Evolutionary conservation across 2,329 filamentous ascomycete genomes (phyloP).

Genomic region (Botrytis elliptica): DNA sequence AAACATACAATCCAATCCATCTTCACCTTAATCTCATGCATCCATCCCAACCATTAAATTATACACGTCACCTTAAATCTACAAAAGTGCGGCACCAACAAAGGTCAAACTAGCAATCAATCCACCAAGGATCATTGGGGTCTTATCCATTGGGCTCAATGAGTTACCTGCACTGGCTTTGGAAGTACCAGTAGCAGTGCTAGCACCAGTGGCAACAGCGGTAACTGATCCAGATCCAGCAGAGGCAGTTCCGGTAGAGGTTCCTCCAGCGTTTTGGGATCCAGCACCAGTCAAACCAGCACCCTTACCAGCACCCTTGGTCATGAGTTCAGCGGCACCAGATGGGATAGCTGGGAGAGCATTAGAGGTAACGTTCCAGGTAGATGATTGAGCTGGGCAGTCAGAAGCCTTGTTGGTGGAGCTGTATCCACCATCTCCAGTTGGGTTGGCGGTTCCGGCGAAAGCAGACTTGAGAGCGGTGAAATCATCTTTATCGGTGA

Average conservation of each 20-base stretch:
- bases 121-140: conserved; percentile 27
- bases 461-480: conserved; percentile 47
- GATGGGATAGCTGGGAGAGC: conserved; percentile 50
- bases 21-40: neutral
- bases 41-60: conserved; percentile 10
- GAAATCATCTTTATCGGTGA: conserved; percentile 48
- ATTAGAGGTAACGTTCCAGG: conserved; percentile 49
- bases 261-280: conserved; percentile 36
- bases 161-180: conserved; percentile 23
- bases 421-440: conserved; percentile 53
- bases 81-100: conserved; percentile 30
- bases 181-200: conserved; percentile 8
- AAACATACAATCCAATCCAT: conserved; percentile 18
- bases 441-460: conserved; percentile 45
- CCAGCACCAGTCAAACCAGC: conserved; percentile 42
- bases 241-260: conserved; percentile 35
- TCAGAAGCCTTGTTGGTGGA: conserved; percentile 38
- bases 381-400: conserved; percentile 47
- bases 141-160: conserved; percentile 24
- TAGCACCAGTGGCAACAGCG: conserved; percentile 24
- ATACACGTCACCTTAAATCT: conserved; percentile 12
- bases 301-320: conserved; percentile 48
- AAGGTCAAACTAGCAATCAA: conserved; percentile 29
- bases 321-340: conserved; percentile 45
- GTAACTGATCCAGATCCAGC: conserved; percentile 33